Conservation (phyloP, 2,329 filamentous ascomycete species). For the Aspergillus sp. region DNA sequence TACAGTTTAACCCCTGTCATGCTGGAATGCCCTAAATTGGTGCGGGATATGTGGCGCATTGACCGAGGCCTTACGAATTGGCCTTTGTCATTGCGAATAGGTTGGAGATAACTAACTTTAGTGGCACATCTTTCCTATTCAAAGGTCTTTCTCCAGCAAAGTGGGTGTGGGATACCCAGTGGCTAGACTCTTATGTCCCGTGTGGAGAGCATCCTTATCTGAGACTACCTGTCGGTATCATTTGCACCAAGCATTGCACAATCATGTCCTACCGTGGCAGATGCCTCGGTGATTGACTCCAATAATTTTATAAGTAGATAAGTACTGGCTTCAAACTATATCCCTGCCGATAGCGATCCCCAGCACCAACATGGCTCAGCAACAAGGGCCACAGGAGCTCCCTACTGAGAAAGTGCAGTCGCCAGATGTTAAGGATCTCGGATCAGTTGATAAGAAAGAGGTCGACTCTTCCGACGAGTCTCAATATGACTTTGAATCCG, state of each 20-base stretch:
- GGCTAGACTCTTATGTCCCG: background rate
- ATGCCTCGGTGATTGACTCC: background rate
- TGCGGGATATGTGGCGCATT: background rate
- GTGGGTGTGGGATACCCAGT: background rate
- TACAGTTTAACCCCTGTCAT: background rate
- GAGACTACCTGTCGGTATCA: background rate
- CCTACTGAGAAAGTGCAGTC: background rate
- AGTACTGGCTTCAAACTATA: background rate
- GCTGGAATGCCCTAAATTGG: background rate
- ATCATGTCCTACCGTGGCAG: background rate
- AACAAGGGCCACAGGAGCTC: background rate
- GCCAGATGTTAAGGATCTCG: background rate
- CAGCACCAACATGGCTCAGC: background rate
- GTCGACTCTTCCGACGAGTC: background rate
- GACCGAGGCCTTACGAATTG: background rate
- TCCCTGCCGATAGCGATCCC: background rate
- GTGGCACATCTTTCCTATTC: background rate
- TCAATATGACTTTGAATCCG: background rate
- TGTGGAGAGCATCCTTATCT: background rate
- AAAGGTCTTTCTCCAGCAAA: background rate
- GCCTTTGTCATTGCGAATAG: background rate
- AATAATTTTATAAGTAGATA: background rate
- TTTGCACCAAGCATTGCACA: background rate
- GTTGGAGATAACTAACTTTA: background rate
- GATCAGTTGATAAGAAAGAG: background rate